Conservation (phyloP, 2,329 filamentous ascomycete genomes). For the Camillea tinctor region DNA sequence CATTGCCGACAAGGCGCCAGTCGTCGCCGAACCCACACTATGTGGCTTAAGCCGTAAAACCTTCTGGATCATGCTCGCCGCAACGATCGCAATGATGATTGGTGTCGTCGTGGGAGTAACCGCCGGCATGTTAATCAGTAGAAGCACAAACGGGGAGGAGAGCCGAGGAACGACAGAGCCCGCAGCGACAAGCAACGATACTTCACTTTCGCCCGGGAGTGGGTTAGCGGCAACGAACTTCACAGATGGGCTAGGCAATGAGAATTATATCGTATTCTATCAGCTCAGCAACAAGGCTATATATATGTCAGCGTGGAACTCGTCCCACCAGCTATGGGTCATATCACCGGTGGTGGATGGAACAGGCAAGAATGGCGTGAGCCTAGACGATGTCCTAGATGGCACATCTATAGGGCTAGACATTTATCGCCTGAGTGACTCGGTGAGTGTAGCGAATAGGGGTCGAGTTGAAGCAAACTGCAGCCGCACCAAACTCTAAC, state of each 20-base stretch:
- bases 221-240: slow-evolving; percentile 28
- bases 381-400: slow-evolving; percentile 15
- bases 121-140: slow-evolving; percentile 5
- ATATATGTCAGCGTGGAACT: slow-evolving; percentile 29
- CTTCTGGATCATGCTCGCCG: slow-evolving; percentile 15
- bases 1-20: neutral
- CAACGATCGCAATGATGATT: slow-evolving; percentile 8
- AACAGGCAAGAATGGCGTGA: slow-evolving; percentile 10
- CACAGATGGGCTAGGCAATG: slow-evolving; percentile 24
- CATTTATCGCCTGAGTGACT: slow-evolving; percentile 7
- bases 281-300: slow-evolving; percentile 28
- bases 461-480: too few relatives aligned
- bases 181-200: slow-evolving; percentile 11
- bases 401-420: slow-evolving; percentile 22
- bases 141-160: neutral
- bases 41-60: slow-evolving; percentile 13
- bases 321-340: slow-evolving; percentile 25
- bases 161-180: neutral
- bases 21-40: slow-evolving; percentile 8
- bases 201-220: too few relatives aligned
- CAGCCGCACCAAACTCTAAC: too few relatives aligned
- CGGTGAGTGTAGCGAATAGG: slow-evolving; percentile 4
- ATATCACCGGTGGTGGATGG: slow-evolving; percentile 28
- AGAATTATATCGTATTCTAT: slow-evolving; percentile 28
- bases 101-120: slow-evolving; percentile 14